phyloP scores from a whole-genome alignment of 805 yeast genomes.

The Candida insectalens region DNA sequence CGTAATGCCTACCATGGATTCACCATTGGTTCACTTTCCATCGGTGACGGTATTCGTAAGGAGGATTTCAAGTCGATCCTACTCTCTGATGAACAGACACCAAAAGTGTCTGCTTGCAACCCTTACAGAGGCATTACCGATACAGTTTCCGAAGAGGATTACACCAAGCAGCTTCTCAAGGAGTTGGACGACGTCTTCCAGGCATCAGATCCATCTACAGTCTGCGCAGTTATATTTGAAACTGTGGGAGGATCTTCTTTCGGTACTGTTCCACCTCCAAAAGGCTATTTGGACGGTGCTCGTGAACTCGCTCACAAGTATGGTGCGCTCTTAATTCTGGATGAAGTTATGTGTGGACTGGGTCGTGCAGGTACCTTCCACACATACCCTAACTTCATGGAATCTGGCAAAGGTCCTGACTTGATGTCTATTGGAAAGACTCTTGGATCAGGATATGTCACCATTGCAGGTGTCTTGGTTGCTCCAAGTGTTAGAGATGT shows the following conservation, averaged over 20 bases:
- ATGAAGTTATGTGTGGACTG: constrained; percentile 71
- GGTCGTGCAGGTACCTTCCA: constrained; percentile 40
- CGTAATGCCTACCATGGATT: constrained; percentile 40
- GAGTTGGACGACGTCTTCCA: constrained; percentile 31
- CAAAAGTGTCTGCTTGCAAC: constrained; percentile 20
- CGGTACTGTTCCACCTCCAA: constrained; percentile 35
- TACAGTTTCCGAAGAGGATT: constrained; percentile 24
- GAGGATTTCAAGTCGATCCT: constrained; percentile 21
- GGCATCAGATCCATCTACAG: constrained; percentile 32
- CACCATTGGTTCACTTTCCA: constrained; percentile 35
- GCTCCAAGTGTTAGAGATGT: constrained; percentile 31
- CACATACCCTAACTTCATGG: constrained; percentile 35
- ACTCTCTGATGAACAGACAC: constrained; percentile 14
- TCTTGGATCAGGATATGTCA: constrained; percentile 39
- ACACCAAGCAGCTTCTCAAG: constrained; percentile 24
- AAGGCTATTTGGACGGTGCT: constrained; percentile 35
- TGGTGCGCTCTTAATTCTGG: constrained; percentile 89
- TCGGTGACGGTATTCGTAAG: constrained; percentile 29
- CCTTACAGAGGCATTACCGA: constrained; percentile 12
- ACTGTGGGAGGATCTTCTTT: constrained; percentile 36
- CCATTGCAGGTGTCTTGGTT: constrained; percentile 38
- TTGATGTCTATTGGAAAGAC: constrained; percentile 42
- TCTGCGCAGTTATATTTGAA: constrained; percentile 32
- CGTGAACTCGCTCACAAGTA: constrained; percentile 73
- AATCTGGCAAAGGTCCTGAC: constrained; percentile 35